A percentile compares a stretch with the other conserved stretches of the same genome.
phyloP scores from a whole-genome alignment of 106 monocot species.

The Agapanthus africanus region DNA sequence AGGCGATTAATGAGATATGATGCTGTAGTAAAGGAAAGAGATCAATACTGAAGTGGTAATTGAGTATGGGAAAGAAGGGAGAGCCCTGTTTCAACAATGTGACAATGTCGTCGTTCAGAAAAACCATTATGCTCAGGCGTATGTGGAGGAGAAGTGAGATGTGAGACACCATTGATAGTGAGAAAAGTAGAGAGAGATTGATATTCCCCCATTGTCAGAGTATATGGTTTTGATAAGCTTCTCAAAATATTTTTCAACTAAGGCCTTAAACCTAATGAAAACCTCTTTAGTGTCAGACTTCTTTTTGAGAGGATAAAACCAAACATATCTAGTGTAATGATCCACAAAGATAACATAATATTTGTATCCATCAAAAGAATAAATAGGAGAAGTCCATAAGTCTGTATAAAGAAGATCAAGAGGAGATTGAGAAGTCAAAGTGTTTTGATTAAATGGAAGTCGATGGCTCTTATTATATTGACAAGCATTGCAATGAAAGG shows the following conservation, averaged over 20 bases:
- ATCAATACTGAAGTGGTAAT: background rate
- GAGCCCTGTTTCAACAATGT: conserved; percentile 4
- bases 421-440: background rate
- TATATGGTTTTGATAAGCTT: background rate
- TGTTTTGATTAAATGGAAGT: background rate
- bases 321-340: background rate
- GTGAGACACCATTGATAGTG: background rate
- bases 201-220: conserved; percentile 7
- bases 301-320: conserved; percentile 6
- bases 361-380: conserved; percentile 10
- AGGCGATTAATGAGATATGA: conserved; percentile 3
- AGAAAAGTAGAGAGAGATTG: background rate
- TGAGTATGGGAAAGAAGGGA: background rate
- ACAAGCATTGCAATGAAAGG: background rate
- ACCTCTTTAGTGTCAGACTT: background rate
- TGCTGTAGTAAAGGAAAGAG: background rate
- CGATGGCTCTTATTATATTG: conserved; percentile 8
- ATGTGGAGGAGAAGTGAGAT: background rate
- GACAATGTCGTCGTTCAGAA: background rate
- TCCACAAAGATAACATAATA: conserved; percentile 11
- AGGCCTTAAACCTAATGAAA: background rate
- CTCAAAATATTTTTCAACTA: conserved; percentile 2
- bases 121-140: conserved; percentile 8
- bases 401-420: background rate
- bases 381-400: background rate